Evolutionary conservation across 257 asterid species (phyloP), one percentile per base, ranked within the genome.

Genomic region (Ligustrum vulgare): DNA sequence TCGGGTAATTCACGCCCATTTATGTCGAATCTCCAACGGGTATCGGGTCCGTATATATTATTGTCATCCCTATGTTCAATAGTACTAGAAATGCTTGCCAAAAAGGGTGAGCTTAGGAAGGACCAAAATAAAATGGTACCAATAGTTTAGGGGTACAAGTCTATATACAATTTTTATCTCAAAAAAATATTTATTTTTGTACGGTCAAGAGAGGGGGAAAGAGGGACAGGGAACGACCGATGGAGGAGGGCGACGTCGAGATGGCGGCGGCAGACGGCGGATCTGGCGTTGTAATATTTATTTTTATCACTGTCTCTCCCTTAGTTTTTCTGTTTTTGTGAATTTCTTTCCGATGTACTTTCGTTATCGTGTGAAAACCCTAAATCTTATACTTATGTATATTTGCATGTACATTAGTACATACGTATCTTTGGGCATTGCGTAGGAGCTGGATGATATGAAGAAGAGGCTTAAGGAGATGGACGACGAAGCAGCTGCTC

Each of bases 401-500:
- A 47, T 54, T 5, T 47, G 62, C 72, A 18, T 72, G 74, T 72
- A 15, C n/a, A n/a, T n/a, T n/a, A n/a, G n/a, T n/a, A n/a, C 58
- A 31, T 67, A 4, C 66, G n/a, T 73, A 23, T 71, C 16, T 16
- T 1, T 60, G 34, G 33, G 35, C 67, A 60, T 5, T 11, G 67
- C 35, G 34, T 60, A 60, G 67, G 97, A 86, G 86, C 80, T 91
- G 78, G 89, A 85, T 75, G 95, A 84, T 76, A 88, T 91, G 92
- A 91, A 89, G 86, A 89, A 89, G 88, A 85, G 97, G 69, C 73
- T 91, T 79, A 91, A 91, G 86, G 97, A 91, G 80, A 91, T 89
- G 92, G 95, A 89, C 83, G 95, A 89, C 13, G 97, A 91, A 76
- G 89, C 95, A 58, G 86, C 95, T 9, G 92, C 95, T 72, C 95